A percentile compares a stretch with the other conserved stretches of the same genome.
phyloP scores from a whole-genome alignment of 495 filamentous ascomycete species.

The Thermochaetoides thermophila region DNA sequence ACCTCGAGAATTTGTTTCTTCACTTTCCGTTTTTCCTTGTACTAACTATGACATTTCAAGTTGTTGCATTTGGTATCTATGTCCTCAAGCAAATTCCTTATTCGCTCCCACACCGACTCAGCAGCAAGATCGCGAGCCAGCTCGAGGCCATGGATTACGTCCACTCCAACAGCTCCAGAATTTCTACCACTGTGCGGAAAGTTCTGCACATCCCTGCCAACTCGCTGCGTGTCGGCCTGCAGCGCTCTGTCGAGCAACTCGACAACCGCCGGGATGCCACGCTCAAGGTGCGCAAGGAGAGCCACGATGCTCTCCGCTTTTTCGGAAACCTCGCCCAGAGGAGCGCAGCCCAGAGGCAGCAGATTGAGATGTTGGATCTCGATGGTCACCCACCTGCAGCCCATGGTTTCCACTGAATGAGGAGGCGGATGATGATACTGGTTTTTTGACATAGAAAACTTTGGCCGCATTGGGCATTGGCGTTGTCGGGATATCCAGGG shows the following conservation, averaged over 20 bases:
- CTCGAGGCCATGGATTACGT: conserved; percentile 79
- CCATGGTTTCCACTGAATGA: conserved; percentile 1
- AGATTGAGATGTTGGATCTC: conserved; percentile 70
- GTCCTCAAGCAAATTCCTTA: conserved; percentile 71
- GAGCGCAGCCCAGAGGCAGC: conserved; percentile 50
- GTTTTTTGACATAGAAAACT: not conserved
- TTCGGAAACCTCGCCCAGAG: conserved; percentile 75
- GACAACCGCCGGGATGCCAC: conserved; percentile 64
- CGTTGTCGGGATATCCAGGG: too few relatives aligned
- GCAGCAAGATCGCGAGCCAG: conserved; percentile 63
- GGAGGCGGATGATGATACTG: not conserved
- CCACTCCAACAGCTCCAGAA: conserved; percentile 71
- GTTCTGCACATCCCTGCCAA: conserved; percentile 75
- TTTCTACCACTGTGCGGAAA: conserved; percentile 68
- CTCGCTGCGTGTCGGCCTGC: conserved; percentile 62
- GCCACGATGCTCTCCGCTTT: conserved; percentile 65
- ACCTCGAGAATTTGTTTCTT: conserved; percentile 1
- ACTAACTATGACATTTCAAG: too few relatives aligned
- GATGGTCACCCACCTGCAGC: conserved; percentile 46
- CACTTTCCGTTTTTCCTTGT: not conserved
- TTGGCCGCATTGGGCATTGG: not conserved
- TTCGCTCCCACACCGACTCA: conserved; percentile 76
- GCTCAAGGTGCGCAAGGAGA: conserved; percentile 55
- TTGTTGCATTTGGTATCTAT: too few relatives aligned
- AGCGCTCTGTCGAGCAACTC: conserved; percentile 71